Conservation (phyloP, 2,329 filamentous ascomycete species). For the Podosphaera leucotricha region DNA sequence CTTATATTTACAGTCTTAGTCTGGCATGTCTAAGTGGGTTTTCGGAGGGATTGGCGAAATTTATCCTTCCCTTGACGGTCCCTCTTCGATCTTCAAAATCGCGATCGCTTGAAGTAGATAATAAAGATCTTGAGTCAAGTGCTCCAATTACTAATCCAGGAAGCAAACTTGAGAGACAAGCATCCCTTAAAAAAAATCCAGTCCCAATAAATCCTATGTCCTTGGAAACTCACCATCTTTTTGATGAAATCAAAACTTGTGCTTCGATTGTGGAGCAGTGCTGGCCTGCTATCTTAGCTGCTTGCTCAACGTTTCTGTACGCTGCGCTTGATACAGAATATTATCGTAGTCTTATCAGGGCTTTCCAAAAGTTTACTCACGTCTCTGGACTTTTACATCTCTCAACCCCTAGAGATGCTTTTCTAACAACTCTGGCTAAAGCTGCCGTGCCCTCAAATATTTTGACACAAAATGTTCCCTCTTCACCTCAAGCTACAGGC, state of each 20-base stretch:
- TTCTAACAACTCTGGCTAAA: slow-evolving; percentile 83
- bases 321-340: slow-evolving; percentile 81
- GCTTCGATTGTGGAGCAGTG: slow-evolving; percentile 71
- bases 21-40: slow-evolving; percentile 74
- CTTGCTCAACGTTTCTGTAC: slow-evolving; percentile 86
- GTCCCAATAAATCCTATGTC: slow-evolving; percentile 66
- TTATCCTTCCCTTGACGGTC: slow-evolving; percentile 75
- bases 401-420: slow-evolving; percentile 71
- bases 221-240: slow-evolving; percentile 47
- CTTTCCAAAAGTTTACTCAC: slow-evolving; percentile 87
- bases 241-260: slow-evolving; percentile 48
- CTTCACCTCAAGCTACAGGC: slow-evolving; percentile 22
- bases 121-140: slow-evolving; percentile 7
- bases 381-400: slow-evolving; percentile 75
- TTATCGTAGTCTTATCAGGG: slow-evolving; percentile 74
- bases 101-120: slow-evolving; percentile 7
- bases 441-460: slow-evolving; percentile 72
- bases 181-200: slow-evolving; percentile 50
- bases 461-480: slow-evolving; percentile 33
- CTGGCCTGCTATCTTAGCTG: slow-evolving; percentile 87
- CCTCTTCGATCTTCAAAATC: slow-evolving; percentile 37
- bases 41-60: slow-evolving; percentile 80
- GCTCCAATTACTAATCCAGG: slow-evolving; percentile 6
- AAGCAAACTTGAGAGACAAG: slow-evolving; percentile 28
- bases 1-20: slow-evolving; percentile 78